Conservation (phyloP, 495 filamentous ascomycete species). For the Aspergillus kassunensis region DNA sequence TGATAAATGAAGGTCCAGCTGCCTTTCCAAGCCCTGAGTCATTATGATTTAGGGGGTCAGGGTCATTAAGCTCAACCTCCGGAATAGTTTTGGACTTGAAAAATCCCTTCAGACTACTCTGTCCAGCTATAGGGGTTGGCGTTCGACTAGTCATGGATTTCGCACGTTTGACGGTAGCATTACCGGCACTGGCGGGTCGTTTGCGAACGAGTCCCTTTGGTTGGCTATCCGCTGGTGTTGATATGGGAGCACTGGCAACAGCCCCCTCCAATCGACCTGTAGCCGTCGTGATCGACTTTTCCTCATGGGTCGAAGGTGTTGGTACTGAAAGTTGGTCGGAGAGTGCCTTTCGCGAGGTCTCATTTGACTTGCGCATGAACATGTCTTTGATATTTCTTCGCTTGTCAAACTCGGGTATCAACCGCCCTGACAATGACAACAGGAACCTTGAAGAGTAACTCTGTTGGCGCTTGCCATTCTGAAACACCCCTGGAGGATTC, state of each 20-base stretch:
- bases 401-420: constrained; percentile 83
- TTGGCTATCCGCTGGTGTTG: constrained; percentile 1
- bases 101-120: constrained; percentile 78
- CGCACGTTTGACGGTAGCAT: constrained; percentile 39
- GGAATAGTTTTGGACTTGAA: constrained; percentile 58
- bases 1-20: neutral
- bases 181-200: constrained; percentile 20
- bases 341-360: constrained; percentile 7
- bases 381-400: constrained; percentile 88
- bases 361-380: constrained; percentile 62
- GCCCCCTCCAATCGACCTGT: neutral
- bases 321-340: neutral
- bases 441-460: constrained; percentile 64
- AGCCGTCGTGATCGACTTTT: neutral
- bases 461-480: constrained; percentile 60
- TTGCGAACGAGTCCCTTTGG: constrained; percentile 27
- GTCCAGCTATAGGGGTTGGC: constrained; percentile 44
- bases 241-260: neutral
- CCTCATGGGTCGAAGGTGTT: neutral
- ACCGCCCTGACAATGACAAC: constrained; percentile 70
- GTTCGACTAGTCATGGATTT: constrained; percentile 35
- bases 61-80: neutral
- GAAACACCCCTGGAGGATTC: constrained; percentile 75
- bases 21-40: neutral
- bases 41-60: neutral